These are phyloP conservation scores for Amniculicola lignicola DNA, from an alignment of 495 filamentous ascomycete species.

Conservation along the genomic window DNA sequence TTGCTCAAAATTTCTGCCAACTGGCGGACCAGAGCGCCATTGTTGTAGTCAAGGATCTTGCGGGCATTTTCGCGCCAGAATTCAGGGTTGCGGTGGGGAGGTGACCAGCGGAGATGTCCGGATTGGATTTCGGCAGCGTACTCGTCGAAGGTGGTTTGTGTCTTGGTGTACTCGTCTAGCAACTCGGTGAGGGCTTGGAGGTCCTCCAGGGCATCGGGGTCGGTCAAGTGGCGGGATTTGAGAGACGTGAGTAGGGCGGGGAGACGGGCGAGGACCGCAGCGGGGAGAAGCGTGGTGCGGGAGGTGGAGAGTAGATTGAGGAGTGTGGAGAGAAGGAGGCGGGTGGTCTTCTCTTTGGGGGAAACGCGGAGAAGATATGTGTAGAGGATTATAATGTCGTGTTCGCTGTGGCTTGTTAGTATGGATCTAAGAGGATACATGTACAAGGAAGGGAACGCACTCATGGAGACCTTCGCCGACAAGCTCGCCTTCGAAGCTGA, in stretches of 20 bases:
- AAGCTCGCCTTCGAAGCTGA: constrained; percentile 82
- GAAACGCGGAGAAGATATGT: constrained; percentile 84
- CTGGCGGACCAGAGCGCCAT: constrained; percentile 74
- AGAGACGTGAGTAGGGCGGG: constrained; percentile 79
- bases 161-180: constrained; percentile 89
- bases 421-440: too few relatives aligned
- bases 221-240: constrained; percentile 75
- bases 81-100: constrained; percentile 80
- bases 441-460: constrained; percentile 55
- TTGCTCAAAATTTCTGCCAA: constrained; percentile 84
- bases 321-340: constrained; percentile 83
- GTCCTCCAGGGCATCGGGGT: constrained; percentile 86
- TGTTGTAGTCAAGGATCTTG: constrained; percentile 79
- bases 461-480: constrained; percentile 85
- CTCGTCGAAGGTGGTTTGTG: constrained; percentile 95
- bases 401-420: constrained; percentile 58
- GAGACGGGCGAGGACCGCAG: constrained; percentile 75
- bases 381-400: constrained; percentile 88
- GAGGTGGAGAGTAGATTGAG: constrained; percentile 80
- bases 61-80: constrained; percentile 98
- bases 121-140: constrained; percentile 87
- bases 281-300: constrained; percentile 71
- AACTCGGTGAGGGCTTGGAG: constrained; percentile 69
- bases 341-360: constrained; percentile 96
- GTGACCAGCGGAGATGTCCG: constrained; percentile 91